Base-by-base conservation (phyloP, 106 monocot genomes). In the Xerophyta viscosa region DNA sequence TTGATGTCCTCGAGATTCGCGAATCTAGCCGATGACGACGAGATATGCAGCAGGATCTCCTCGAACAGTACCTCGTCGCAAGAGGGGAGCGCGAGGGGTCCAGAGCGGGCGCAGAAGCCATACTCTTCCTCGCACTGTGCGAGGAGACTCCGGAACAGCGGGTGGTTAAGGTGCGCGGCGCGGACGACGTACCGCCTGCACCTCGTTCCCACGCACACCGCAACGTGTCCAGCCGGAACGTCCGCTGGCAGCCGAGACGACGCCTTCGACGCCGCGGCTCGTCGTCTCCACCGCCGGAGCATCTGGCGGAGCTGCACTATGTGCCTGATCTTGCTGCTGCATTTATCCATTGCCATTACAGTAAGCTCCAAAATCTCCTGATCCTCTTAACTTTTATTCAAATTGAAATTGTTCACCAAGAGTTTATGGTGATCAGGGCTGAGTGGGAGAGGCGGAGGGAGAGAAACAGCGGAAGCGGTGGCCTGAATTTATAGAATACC, bases 201-300 rank as follows among this genome's bases (percentile, higher is more conserved):
- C 20, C 37, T 26, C 18, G 30, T 63, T 26, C 80, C 80, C 20
- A 85, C 80, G 54, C 69, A 73, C 41, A 85, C 72, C 14, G 76
- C 85, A 13, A 85, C 68, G 62, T 80, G 76, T 3, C 85, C 85
- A 0, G 68, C 66, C 33, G 79, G 85, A 2, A 85, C 85, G 43
- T 75, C 71, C 0, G 65, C 0, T 26, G 66, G 8, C 18, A 64
- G 51, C n/a, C 24, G 8, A 13, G 23, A 0, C 14, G 27, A 23
- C 24, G 33, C 14, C 2, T 41, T 6, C 5, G 33, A 33, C 5
- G 33, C 5, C 5, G 65, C 52, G 6, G 69, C 73, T 13, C 66
- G 24, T 18, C 27, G 20, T 27, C 76, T 24, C 84, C 84, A 79
- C 28, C 69, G 28, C 24, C 66, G 59, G 22, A 83, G 62, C 73